Evolutionary conservation across 2,329 filamentous ascomycete genomes (phyloP), one percentile per base, ranked within the genome.

Genomic region (Fusarium scirpi): DNA sequence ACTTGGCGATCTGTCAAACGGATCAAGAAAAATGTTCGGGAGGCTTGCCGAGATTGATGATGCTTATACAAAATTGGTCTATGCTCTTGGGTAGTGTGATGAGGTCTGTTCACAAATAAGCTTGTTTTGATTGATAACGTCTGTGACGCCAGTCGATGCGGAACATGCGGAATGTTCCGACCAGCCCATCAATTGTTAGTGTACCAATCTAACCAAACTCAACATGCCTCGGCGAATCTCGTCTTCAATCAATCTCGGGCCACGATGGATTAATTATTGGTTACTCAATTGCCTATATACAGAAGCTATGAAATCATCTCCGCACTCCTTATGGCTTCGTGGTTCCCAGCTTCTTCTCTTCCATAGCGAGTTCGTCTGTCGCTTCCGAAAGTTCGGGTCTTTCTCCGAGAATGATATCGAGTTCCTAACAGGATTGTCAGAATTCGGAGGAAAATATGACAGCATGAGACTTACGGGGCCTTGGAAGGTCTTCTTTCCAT

Each of bases 401-500:
- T 18, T 70, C 67, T 11, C 67, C 67, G 8, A 70, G 24, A 30
- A 70, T 70, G 1, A 68, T 25, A 8, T 70, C 62, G 8, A 70
- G 62, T 15, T 68, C 51, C 67, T 70, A 0, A n/a, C 8, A 13
- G 3, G n/a, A 3, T 10, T 0, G 27, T 57, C 6, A 46, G 47
- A 30, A 20, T 11, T 0, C 5, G 2, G 9, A 3, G 4, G 4
- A 15, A 13, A 12, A 1, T 2, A 8, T 1, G 5, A 0, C 0
- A 2, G 5, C 0, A 5, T 2, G 6, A 8, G 10, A 22, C 70
- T 45, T 44, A 73, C 71, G 3, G 71, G 71, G 2, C 71, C 71
- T 10, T 73, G 52, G 22, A 73, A 73, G 4, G 59, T 65, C 18
- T 63, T 68, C 25, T 63, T 70, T 10, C 69, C 65, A 4, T 68